A percentile compares a stretch with the other conserved stretches of the same genome.
Evolutionary conservation across 192 early-diverging fungal species (phyloP).

Genomic region (Oehlia diaphana): DNA sequence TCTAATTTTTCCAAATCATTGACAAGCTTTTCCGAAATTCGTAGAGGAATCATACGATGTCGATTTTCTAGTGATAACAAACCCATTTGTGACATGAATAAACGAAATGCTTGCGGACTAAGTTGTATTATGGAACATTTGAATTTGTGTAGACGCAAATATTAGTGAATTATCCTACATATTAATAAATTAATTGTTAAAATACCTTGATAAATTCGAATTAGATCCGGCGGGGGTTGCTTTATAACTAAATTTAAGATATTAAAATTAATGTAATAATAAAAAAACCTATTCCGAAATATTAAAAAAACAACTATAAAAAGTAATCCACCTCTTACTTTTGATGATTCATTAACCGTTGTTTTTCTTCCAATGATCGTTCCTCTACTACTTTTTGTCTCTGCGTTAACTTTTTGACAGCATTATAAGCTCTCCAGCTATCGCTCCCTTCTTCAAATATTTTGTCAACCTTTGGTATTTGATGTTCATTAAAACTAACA

Average conservation of each 20-base stretch:
- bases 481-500: conserved; percentile 9
- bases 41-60: conserved; percentile 60
- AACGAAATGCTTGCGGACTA: conserved; percentile 55
- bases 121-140: background rate
- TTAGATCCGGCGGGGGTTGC: conserved; percentile 29
- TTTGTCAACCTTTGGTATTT: conserved; percentile 38
- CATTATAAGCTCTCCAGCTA: conserved; percentile 36
- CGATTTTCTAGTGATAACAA: conserved; percentile 60
- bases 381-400: conserved; percentile 33
- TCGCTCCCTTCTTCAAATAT: conserved; percentile 37
- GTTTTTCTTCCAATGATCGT: background rate
- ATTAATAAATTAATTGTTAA: background rate
- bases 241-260: conserved; percentile 26
- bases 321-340: conserved; percentile 5
- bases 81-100: conserved; percentile 68
- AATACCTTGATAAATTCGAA: conserved; percentile 34
- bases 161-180: background rate
- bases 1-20: conserved; percentile 67
- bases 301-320: background rate
- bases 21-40: conserved; percentile 61
- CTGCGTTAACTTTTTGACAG: conserved; percentile 30
- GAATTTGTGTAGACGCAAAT: background rate
- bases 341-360: conserved; percentile 2
- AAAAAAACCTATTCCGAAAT: too few relatives aligned
- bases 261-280: background rate